Percentiles rank a stretch among this genome's conserved stretches.
Conservation (phyloP, 2,329 filamentous ascomycete genomes). For the Trichoderma koningii region DNA sequence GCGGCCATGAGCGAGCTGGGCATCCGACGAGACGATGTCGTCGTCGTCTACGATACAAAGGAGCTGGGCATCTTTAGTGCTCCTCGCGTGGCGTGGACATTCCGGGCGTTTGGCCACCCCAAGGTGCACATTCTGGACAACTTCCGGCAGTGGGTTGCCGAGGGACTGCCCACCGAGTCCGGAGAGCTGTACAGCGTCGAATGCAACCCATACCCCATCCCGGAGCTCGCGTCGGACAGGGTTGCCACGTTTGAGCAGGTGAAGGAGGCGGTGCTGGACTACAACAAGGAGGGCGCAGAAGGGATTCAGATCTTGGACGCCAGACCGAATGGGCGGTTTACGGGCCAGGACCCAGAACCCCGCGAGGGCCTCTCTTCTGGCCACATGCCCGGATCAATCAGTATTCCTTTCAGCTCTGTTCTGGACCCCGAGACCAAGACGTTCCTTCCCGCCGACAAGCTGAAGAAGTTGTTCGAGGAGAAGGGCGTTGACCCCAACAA, state of each 20-base stretch:
- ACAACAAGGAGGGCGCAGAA: slow-evolving; percentile 80
- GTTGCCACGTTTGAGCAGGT: slow-evolving; percentile 84
- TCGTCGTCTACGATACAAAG: slow-evolving; percentile 92
- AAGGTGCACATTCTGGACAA: slow-evolving; percentile 93
- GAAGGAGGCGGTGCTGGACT: slow-evolving; percentile 71
- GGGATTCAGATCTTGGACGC: slow-evolving; percentile 90
- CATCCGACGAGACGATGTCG: slow-evolving; percentile 80
- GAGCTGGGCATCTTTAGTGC: slow-evolving; percentile 94
- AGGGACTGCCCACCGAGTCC: slow-evolving; percentile 79
- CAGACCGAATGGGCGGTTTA: slow-evolving; percentile 75
- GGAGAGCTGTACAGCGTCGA: slow-evolving; percentile 70
- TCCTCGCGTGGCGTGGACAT: slow-evolving; percentile 90
- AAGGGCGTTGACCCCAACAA: slow-evolving; percentile 77
- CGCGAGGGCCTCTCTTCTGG: slow-evolving; percentile 83
- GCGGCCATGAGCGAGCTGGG: slow-evolving; percentile 86
- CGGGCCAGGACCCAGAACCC: slow-evolving; percentile 82
- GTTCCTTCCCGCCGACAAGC: slow-evolving; percentile 69
- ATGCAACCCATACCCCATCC: slow-evolving; percentile 65
- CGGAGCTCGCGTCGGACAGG: slow-evolving; percentile 60
- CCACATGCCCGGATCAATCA: slow-evolving; percentile 87
- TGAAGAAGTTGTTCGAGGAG: slow-evolving; percentile 74
- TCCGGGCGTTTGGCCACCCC: slow-evolving; percentile 84
- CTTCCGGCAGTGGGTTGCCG: slow-evolving; percentile 88
- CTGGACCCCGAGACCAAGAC: slow-evolving; percentile 83
- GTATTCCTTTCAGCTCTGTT: slow-evolving; percentile 75